phyloP scores from a whole-genome alignment of 2,329 filamentous ascomycete species.

The Fusarium heterosporum region DNA sequence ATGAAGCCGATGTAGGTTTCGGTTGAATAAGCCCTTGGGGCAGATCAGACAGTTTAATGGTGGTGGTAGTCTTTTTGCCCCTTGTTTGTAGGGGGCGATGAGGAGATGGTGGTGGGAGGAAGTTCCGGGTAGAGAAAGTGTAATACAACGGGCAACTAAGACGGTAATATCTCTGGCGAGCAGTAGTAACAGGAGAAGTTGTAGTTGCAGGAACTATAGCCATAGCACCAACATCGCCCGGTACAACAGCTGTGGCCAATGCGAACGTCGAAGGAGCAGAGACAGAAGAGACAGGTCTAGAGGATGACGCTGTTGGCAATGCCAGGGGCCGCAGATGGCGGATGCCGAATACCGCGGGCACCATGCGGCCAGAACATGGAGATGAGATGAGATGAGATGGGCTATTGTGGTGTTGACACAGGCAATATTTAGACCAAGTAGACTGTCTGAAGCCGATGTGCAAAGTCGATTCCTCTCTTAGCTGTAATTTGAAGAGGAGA shows the following conservation, averaged over 20 bases:
- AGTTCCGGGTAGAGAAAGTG: slow-evolving; percentile 35
- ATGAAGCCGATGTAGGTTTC: slow-evolving; percentile 29
- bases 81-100: slow-evolving; percentile 47
- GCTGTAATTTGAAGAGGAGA: neutral
- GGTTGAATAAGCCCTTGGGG: slow-evolving; percentile 62
- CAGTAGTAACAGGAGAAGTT: neutral
- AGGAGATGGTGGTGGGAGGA: slow-evolving; percentile 38
- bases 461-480: slow-evolving; percentile 15
- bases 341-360: slow-evolving; percentile 41
- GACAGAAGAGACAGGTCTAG: slow-evolving; percentile 21
- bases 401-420: slow-evolving; percentile 22
- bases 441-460: slow-evolving; percentile 13
- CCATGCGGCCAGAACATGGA: slow-evolving; percentile 47
- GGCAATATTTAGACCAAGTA: neutral
- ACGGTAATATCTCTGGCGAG: slow-evolving; percentile 4
- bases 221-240: slow-evolving; percentile 2
- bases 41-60: slow-evolving; percentile 66
- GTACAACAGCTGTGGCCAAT: slow-evolving; percentile 7
- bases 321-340: slow-evolving; percentile 46
- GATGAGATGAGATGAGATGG: slow-evolving; percentile 41
- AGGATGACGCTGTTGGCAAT: slow-evolving; percentile 22
- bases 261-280: slow-evolving; percentile 19
- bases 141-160: slow-evolving; percentile 12
- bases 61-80: slow-evolving; percentile 67
- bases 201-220: slow-evolving; percentile 8